Base-by-base conservation (phyloP, 305 asterid genomes). In the Fraxinus floribunda region DNA sequence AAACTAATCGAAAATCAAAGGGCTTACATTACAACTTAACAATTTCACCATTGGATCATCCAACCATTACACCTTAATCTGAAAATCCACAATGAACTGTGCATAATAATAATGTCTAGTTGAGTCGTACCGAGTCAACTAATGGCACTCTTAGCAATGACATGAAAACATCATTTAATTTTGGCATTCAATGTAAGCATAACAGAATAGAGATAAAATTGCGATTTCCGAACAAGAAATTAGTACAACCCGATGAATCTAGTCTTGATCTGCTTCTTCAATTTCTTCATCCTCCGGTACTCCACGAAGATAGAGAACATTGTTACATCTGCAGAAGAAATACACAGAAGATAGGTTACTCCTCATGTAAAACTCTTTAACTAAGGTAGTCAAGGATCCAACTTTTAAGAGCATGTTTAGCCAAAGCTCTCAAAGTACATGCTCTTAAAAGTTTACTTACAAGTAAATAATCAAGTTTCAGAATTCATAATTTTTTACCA, bases 251-350 rank as follows among this genome's bases (percentile, higher is more conserved):
- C 10, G 9, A 70, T 0, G 76, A 30, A 83, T 68, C 87, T 91
- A 90, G 73, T 90, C 93, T 0, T 71, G 87, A 18, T 90, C 97
- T 13, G 93, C 97, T 60, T 93, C 98, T 84, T 89, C 95, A 22
- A 92, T 78, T 80, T 90, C 97, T 88, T 93, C 97, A 72, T 94
- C 98, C 88, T 94, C 97, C 0, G 94, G 92, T 18, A 93, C 92
- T 3, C 97, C 97, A 2, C 98, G 93, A 38, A 94, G 92, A 88
- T 94, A 93, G 26, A 94, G 95, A 77, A 94, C 98, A 60, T 94
- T 94, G 79, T 94, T 94, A 85, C 98, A 94, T 82, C 98, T 94
- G 90, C 84, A 86, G 22, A 80, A 75, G 81, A 76, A 75, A 29
- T 46, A 79, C 49, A 64, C 35, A 78, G 1, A 46, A 49, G 13